A percentile compares a stretch with the other conserved stretches of the same genome.
Conservation (phyloP, 2,329 filamentous ascomycete species). For the Ophiocordyceps camponoti-leonardi region DNA sequence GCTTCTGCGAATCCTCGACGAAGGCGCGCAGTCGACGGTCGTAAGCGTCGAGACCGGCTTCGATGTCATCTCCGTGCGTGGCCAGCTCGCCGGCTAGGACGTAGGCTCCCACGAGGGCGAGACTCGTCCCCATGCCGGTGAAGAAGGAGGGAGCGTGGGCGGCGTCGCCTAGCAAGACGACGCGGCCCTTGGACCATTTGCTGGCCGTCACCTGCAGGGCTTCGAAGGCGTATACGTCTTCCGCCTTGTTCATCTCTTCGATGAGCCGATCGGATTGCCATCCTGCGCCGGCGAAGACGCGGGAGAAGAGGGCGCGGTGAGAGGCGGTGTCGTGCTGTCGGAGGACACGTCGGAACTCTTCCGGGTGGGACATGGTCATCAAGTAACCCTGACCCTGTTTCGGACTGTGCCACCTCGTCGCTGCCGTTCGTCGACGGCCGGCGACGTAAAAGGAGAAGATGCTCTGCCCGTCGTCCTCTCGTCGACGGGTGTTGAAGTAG, state of each 20-base stretch:
- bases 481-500: slow-evolving; percentile 21
- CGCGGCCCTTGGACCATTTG: slow-evolving; percentile 15
- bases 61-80: slow-evolving; percentile 7
- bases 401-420: slow-evolving; percentile 6
- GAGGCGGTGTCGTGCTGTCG: slow-evolving; percentile 8
- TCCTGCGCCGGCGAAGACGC: slow-evolving; percentile 24
- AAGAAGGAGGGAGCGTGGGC: slow-evolving; percentile 26
- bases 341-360: slow-evolving; percentile 8
- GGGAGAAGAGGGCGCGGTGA: slow-evolving; percentile 21
- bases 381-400: slow-evolving; percentile 7
- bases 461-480: slow-evolving; percentile 8
- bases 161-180: slow-evolving; percentile 31
- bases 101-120: slow-evolving; percentile 28
- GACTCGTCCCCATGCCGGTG: slow-evolving; percentile 29
- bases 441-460: slow-evolving; percentile 12
- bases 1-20: slow-evolving; percentile 19
- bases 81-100: slow-evolving; percentile 29
- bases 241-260: slow-evolving; percentile 13
- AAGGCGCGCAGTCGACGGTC: slow-evolving; percentile 21
- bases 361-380: slow-evolving; percentile 12
- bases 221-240: slow-evolving; percentile 26
- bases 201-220: slow-evolving; percentile 23
- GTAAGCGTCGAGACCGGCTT: slow-evolving; percentile 18
- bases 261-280: slow-evolving; percentile 25
- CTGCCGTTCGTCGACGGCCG: slow-evolving; percentile 16